These are phyloP conservation scores for Lyophyllum semitale DNA, from an alignment of 768 basidiomycete species.

Conservation along the genomic window DNA sequence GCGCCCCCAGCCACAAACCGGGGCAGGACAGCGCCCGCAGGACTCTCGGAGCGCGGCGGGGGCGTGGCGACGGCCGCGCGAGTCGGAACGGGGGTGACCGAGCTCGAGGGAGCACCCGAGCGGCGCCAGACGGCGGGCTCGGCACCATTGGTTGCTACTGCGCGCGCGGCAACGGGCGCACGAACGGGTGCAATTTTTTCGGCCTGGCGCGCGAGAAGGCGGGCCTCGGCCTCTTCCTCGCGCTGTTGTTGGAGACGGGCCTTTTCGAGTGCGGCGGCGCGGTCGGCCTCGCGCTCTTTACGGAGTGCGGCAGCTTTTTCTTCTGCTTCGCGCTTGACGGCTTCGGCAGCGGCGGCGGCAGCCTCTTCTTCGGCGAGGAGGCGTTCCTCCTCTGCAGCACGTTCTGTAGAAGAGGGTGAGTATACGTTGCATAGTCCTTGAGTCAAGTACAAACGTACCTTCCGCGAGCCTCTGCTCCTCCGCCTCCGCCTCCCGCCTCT, in stretches of 20 bases:
- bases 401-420: slow-evolving; percentile 36
- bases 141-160: slow-evolving; percentile 25
- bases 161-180: slow-evolving; percentile 26
- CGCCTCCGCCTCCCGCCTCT: slow-evolving; percentile 51
- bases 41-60: slow-evolving; percentile 58
- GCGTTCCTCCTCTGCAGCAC: slow-evolving; percentile 55
- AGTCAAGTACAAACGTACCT: slow-evolving; percentile 39
- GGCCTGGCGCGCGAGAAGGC: slow-evolving; percentile 38
- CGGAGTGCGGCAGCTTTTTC: slow-evolving; percentile 54
- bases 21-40: slow-evolving; percentile 37
- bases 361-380: slow-evolving; percentile 51
- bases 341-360: slow-evolving; percentile 46
- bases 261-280: slow-evolving; percentile 51
- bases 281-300: slow-evolving; percentile 51
- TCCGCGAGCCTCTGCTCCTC: slow-evolving; percentile 48
- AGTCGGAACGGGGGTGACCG: slow-evolving; percentile 28
- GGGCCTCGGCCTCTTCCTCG: slow-evolving; percentile 71
- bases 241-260: slow-evolving; percentile 62
- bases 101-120: slow-evolving; percentile 24
- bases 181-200: slow-evolving; percentile 34
- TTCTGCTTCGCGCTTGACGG: slow-evolving; percentile 62
- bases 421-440: not conserved
- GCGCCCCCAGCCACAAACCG: slow-evolving; percentile 36
- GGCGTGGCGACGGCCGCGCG: slow-evolving; percentile 30
- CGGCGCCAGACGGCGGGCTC: slow-evolving; percentile 33